Base-by-base conservation (phyloP, 768 basidiomycete species). In the Hygrocybe punicea region DNA sequence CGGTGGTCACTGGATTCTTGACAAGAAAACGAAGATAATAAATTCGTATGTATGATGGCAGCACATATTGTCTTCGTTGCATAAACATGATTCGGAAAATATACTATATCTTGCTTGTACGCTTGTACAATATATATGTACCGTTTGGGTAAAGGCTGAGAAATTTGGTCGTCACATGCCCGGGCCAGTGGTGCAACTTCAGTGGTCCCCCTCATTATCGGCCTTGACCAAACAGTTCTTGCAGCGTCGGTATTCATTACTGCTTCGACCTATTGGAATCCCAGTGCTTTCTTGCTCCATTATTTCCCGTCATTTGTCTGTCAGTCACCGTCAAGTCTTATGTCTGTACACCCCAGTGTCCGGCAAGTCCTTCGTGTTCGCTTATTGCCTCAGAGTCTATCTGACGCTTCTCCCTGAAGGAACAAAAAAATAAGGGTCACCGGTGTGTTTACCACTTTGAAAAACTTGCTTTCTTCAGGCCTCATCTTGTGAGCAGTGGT, bases 401-500 rank as follows among this genome's bases (percentile, higher is more conserved):
- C 25, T 35, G 10, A 29, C 48, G 25, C 36, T 29, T 14, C 19
- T 51, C 23, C 34, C 37, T 34, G 13, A 24, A 37, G 83, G 65
- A 81, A 78, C 60, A 87, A 87, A 81, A 87, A 85, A 77, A 88
- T 92, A 60, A 82, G 89, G 71, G 76, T 91, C 58, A 91, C 89
- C 60, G 88, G 89, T 88, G 53, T 47, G 36, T 7, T 23, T 46
- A 10, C 24, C 52, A 47, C 35, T 25, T 33, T 39, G 39, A 21
- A 9, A 35, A 13, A 21, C 48, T 44, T 21, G 11, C n/a, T 7
- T 25, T 19, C 42, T 19, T 40, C 36, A 45, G 17, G 59, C 25
- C 35, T 19, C 7, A 56, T 29, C 35, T 52, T 45, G 52, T 55
- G 51, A 56, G 7, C 64, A 97, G 94, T 95, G 60, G 94, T 99